Percentiles rank a stretch among this genome's conserved stretches.
Evolutionary conservation across 2,329 filamentous ascomycete species (phyloP).

Genomic region (Pseudopithomyces maydicus): DNA sequence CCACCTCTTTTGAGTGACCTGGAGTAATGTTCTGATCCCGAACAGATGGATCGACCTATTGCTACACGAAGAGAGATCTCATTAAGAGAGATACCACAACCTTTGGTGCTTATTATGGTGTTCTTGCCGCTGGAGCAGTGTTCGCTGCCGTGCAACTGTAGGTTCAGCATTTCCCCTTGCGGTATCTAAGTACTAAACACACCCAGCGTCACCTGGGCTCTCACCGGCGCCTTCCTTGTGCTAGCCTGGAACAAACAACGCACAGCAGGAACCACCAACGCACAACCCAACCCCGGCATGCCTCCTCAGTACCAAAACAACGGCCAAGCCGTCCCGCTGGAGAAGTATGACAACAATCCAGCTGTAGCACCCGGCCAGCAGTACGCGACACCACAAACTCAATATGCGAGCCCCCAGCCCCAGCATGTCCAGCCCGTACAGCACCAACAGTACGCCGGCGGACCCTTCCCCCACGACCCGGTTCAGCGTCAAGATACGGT

Average conservation of each 20-base stretch:
- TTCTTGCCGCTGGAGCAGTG: conserved; percentile 28
- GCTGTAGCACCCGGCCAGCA: background rate
- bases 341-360: conserved; percentile 12
- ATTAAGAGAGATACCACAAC: conserved; percentile 19
- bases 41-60: background rate
- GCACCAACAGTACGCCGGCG: conserved; percentile 2
- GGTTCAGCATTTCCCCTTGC: conserved; percentile 10
- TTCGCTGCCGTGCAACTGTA: conserved; percentile 35
- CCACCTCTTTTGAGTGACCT: background rate
- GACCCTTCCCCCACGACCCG: conserved; percentile 12
- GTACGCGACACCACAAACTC: background rate
- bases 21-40: background rate
- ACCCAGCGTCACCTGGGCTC: conserved; percentile 9
- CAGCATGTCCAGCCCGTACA: conserved; percentile 10
- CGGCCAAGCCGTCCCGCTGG: conserved; percentile 9
- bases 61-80: conserved; percentile 1
- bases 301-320: conserved; percentile 12
- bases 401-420: conserved; percentile 4
- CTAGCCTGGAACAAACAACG: conserved; percentile 12
- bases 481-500: conserved; percentile 14
- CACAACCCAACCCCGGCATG: background rate
- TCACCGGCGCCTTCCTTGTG: conserved; percentile 4
- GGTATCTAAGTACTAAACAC: background rate
- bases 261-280: background rate
- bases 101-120: conserved; percentile 25